phyloP scores from a whole-genome alignment of 208 protist genomes.

The Borovskyia barvae region DNA sequence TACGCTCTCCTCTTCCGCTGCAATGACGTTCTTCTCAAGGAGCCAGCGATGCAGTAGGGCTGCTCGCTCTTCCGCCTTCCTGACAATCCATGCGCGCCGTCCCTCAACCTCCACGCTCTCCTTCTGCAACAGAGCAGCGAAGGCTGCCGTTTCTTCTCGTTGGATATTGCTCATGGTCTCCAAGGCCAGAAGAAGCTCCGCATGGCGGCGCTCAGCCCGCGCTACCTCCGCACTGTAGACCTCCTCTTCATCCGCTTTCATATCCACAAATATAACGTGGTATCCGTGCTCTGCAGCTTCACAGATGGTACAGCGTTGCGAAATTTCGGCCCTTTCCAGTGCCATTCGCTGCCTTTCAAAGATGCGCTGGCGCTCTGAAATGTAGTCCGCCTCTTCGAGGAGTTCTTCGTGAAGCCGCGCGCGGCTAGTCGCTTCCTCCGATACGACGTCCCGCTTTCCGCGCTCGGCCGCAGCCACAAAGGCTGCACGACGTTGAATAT shows the following conservation, averaged over 20 bases:
- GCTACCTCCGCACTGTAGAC: not conserved
- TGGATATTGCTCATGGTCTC: constrained; percentile 30
- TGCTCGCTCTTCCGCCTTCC: constrained; percentile 28
- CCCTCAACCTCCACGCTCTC: constrained; percentile 33
- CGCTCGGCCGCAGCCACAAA: constrained; percentile 28
- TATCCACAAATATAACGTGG: constrained; percentile 29
- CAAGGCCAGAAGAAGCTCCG: constrained; percentile 26
- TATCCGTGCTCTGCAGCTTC: constrained; percentile 29
- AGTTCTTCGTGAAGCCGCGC: constrained; percentile 18
- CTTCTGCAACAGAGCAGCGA: constrained; percentile 16
- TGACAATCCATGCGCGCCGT: constrained; percentile 33
- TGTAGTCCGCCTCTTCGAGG: constrained; percentile 22
- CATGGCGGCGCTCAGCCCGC: constrained; percentile 4
- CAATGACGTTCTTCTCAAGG: constrained; percentile 8
- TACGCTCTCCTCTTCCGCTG: constrained; percentile 30
- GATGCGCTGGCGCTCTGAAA: constrained; percentile 19
- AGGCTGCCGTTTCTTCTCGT: constrained; percentile 34
- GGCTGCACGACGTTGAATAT: constrained; percentile 5
- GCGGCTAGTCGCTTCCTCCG: constrained; percentile 33
- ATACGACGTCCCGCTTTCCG: constrained; percentile 26
- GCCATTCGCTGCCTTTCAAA: constrained; percentile 13
- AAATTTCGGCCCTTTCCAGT: not conserved
- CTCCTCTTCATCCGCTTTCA: constrained; percentile 25
- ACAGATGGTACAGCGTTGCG: constrained; percentile 16
- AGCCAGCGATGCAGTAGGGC: constrained; percentile 10